These are phyloP conservation scores for Moelleriella libera DNA, from an alignment of 2,329 filamentous ascomycete species.

Conservation along the genomic window DNA sequence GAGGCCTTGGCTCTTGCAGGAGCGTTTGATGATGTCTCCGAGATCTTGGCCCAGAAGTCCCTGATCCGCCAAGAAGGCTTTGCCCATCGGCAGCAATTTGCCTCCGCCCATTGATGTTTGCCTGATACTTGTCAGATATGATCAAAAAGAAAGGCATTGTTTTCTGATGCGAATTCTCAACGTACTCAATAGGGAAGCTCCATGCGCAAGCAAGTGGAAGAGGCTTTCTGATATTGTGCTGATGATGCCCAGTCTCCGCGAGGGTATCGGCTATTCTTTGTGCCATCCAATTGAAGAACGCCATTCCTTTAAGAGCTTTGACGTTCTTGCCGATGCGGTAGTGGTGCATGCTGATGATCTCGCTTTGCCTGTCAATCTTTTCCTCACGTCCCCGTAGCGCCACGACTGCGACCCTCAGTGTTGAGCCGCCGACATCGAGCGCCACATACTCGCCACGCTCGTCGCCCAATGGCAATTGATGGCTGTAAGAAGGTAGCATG, in stretches of 20 bases:
- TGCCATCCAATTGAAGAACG: conserved; percentile 58
- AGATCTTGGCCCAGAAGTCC: conserved; percentile 46
- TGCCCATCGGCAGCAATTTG: conserved; percentile 48
- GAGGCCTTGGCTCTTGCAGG: conserved; percentile 36
- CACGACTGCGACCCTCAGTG: conserved; percentile 49
- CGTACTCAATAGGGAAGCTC: conserved; percentile 58
- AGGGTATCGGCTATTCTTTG: conserved; percentile 43
- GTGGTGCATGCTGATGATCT: conserved; percentile 38
- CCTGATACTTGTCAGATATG: conserved; percentile 18
- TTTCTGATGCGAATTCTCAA: conserved; percentile 5
- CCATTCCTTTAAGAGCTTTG: conserved; percentile 41
- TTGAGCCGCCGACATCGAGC: conserved; percentile 57
- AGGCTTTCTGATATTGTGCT: conserved; percentile 22
- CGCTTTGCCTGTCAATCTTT: conserved; percentile 23
- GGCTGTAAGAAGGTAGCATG: conserved; percentile 55
- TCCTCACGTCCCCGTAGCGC: conserved; percentile 35
- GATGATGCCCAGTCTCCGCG: conserved; percentile 23
- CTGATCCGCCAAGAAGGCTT: conserved; percentile 46
- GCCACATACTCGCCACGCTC: conserved; percentile 47
- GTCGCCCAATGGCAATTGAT: conserved; percentile 44
- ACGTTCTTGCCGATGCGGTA: conserved; percentile 42
- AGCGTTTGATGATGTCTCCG: conserved; percentile 39
- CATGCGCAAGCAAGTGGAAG: conserved; percentile 49
- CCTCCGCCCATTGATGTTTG: conserved; percentile 50
- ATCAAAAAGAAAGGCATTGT: neutral